Conservation (phyloP, 2,329 filamentous ascomycete genomes). For the Ascochyta pisi region DNA sequence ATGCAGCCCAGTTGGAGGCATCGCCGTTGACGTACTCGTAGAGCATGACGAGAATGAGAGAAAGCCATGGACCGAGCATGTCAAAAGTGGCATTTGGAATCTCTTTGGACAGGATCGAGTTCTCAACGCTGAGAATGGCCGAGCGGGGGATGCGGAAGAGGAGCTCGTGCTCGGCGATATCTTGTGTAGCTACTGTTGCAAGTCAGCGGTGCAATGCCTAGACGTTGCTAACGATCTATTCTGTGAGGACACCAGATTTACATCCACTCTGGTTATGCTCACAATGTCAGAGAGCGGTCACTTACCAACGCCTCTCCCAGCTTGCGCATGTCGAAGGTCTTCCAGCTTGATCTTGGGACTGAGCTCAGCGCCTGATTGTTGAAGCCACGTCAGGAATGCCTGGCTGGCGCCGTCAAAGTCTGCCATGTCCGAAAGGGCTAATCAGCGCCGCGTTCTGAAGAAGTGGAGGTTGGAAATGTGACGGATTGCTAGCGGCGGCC, state of each 20-base stretch:
- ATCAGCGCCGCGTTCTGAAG: slow-evolving; percentile 5
- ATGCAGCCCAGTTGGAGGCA: slow-evolving; percentile 75
- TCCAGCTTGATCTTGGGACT: slow-evolving; percentile 64
- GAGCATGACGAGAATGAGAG: slow-evolving; percentile 78
- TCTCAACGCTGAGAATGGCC: slow-evolving; percentile 74
- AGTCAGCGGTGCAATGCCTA: slow-evolving; percentile 19
- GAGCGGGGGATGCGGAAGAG: slow-evolving; percentile 80
- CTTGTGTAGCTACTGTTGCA: slow-evolving; percentile 68
- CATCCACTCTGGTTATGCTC: neutral
- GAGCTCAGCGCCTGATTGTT: slow-evolving; percentile 59
- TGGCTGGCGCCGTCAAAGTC: slow-evolving; percentile 54
- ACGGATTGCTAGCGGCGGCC: slow-evolving; percentile 27
- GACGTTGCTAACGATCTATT: neutral
- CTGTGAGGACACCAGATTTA: neutral
- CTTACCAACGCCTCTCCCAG: slow-evolving; percentile 70
- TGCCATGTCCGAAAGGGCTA: slow-evolving; percentile 29
- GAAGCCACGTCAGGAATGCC: slow-evolving; percentile 65
- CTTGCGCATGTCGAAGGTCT: slow-evolving; percentile 63
- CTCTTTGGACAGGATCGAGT: slow-evolving; percentile 69
- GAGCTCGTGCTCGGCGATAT: slow-evolving; percentile 76
- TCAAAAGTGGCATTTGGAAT: slow-evolving; percentile 50
- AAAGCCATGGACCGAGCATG: slow-evolving; percentile 57
- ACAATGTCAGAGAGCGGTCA: slow-evolving; percentile 23
- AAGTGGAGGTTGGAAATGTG: slow-evolving; percentile 27
- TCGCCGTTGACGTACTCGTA: slow-evolving; percentile 71